Base-by-base conservation (phyloP, 1,284 basidiomycete genomes). In the Microbotryomycetes sp. region DNA sequence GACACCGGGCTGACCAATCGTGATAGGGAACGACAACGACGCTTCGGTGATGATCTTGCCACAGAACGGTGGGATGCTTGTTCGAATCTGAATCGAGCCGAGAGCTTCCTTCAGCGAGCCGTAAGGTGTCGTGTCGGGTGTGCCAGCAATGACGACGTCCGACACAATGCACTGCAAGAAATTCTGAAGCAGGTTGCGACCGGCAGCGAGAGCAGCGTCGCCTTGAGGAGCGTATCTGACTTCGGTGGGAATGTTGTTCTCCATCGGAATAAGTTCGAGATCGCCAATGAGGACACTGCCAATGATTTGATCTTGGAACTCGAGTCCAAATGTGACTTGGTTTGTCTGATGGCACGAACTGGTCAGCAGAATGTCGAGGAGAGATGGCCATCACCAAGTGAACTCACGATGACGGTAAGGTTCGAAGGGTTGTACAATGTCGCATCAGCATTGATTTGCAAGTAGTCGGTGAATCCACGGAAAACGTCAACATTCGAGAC, bases 401-500 rank as follows among this genome's bases (percentile, higher is more conserved):
- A 26, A 36, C 60, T 29, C 16, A 62, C 60, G 48, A 65, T 58
- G 48, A 65, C 58, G 31, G 64, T 65, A 4, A 65, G 30, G 26
- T 65, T 46, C 22, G 58, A 60, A 15, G 64, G 64, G 32, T 65
- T 65, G 60, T 29, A 65, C n/a, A 65, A 55, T 3, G 64, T 9
- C 6, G 50, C 50, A 30, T 52, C 50, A 51, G 69, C 81, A 66
- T 79, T 86, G 76, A 88, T 88, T 54, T 87, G 77, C 25, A 88
- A 77, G 73, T 80, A 86, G 68, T 84, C 80, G 0, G 82, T 67
- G 77, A 81, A 87, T 6, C 87, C 86, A 57, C 82, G 85, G 56
- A 80, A 82, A 30, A 89, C 86, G 67, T 89, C 86, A 61, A 89
- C 74, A 69, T 82, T 79, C 45, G 78, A 78, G 15, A 88, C 81